Base-by-base conservation (phyloP, 1,139 yeast genomes). In the Yamadazyma jaroonii region DNA sequence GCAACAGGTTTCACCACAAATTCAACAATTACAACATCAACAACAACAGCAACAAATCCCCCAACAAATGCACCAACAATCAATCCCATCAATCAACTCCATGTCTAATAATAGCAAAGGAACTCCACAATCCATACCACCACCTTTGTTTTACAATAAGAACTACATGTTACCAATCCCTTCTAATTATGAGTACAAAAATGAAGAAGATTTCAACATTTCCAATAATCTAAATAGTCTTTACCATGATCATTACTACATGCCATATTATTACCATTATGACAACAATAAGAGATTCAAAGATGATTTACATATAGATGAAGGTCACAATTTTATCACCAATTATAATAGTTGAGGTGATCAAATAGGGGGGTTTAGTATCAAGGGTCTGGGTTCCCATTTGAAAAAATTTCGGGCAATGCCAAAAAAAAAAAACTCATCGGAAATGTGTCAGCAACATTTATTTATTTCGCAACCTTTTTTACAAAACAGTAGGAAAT, bases 121-220 rank as follows among this genome's bases (percentile, higher is more conserved):
- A 25, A 34, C 37, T 20, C 39, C 39, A 6, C 40, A 25, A 32
- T 21, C 31, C 14, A 29, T 34, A 29, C 44, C 41, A 10, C 40
- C 49, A 7, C 48, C 48, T 10, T 32, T 35, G 9, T 31, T 38
- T 23, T 42, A 44, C 28, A 47, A 48, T 27, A 47, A 43, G 37
- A 46, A 47, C 27, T 43, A 37, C 25, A 43, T 47, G 47, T 34
- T 47, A 9, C 49, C 52, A n/a, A 46, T 52, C 10, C 50, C 54
- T 3, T 36, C 45, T 2, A 44, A 43, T 32, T 44, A 43, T 32
- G 52, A 48, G 27, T 52, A 50, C 31, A 37, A 36, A 35, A 53
- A 49, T 10, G 57, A 54, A 11, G 57, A 52, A 6, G 42, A 40
- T 25, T 48, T 47, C 35, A 46, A 43, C 30, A 38, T 48, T 6